Base-by-base conservation (phyloP, 73 alveolate species). In the Paramecium sonneborni region DNA sequence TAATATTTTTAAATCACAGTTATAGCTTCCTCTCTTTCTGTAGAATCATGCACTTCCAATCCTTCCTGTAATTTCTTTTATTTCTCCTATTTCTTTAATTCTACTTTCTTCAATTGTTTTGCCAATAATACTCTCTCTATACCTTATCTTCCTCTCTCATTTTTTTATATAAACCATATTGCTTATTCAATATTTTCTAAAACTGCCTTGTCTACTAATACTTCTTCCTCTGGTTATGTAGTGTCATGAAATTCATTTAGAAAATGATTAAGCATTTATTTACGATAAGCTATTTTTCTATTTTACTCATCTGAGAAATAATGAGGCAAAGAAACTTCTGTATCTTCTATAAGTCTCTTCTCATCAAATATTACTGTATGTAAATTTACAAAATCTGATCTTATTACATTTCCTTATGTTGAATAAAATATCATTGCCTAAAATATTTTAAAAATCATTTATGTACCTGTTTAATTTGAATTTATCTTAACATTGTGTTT, bases 111-210 rank as follows among this genome's bases (percentile, higher is more conserved):
- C 38, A 79, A 69, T 26, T 96, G 86, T 30, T 87, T 85, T 52
- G 97, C 95, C 30, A 85, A 93, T 76, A 92, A 39, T 48, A 93
- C 94, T 92, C 99, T 94, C 57, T 92, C 93, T 24, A 97, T 92
- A 23, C 98, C 98, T 85, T 94, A 94, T 32, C 99, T 94, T 23
- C 99, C 99, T 76, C 99, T 94, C 85, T 97, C 99, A 72, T 96
- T 97, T 74, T 97, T 97, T 92, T 97, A 96, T 1, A 97, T 96
- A 74, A 96, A 89, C 67, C 99, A 88, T 52, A 97, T 95, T 28
- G 98, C 97, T 34, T 72, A 30, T 26, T 87, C 97, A 11, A 93
- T 85, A 72, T 37, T 82, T 24, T 94, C 97, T 1, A 96, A 88
- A 28, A 95, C 69, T 26, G 92, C 93, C 39, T 94, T 95, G 30